Percentiles rank a stretch among this genome's conserved stretches.
phyloP scores from a whole-genome alignment of 2,329 filamentous ascomycete genomes.

The Juglanconis sp. region DNA sequence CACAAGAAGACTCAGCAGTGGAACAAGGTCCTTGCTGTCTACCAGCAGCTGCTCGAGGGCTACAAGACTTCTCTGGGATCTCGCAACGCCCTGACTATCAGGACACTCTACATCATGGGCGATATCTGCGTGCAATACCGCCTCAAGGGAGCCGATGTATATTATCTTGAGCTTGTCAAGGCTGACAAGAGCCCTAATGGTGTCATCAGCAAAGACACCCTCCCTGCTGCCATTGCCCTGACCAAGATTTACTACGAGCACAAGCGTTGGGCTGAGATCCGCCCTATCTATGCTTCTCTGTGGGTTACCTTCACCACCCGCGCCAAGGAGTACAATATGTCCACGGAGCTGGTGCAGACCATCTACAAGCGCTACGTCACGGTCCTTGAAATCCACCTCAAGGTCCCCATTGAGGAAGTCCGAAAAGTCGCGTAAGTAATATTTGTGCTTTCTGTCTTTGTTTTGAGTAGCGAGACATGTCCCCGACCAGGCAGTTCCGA shows the following conservation, averaged over 20 bases:
- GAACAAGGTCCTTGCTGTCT: constrained; percentile 20
- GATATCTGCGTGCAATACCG: constrained; percentile 22
- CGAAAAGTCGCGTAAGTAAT: constrained; percentile 24
- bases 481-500: no score
- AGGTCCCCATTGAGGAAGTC: constrained; percentile 30
- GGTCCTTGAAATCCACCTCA: constrained; percentile 37
- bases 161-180: constrained; percentile 24
- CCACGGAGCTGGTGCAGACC: constrained; percentile 35
- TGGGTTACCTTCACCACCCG: constrained; percentile 42
- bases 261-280: constrained; percentile 37
- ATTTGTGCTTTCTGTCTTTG: neutral
- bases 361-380: constrained; percentile 44
- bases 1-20: constrained; percentile 21
- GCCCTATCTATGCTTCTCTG: constrained; percentile 37
- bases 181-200: constrained; percentile 30
- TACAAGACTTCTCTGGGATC: constrained; percentile 19
- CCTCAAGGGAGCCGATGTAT: constrained; percentile 22
- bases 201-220: constrained; percentile 34
- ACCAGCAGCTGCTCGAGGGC: constrained; percentile 19
- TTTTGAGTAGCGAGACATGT: no score
- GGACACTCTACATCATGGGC: constrained; percentile 19
- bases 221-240: constrained; percentile 39
- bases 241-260: constrained; percentile 44
- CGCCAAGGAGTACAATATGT: constrained; percentile 40
- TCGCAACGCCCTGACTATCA: constrained; percentile 19